phyloP scores from a whole-genome alignment of 106 monocot genomes.

The Dioscorea dumetorum region DNA sequence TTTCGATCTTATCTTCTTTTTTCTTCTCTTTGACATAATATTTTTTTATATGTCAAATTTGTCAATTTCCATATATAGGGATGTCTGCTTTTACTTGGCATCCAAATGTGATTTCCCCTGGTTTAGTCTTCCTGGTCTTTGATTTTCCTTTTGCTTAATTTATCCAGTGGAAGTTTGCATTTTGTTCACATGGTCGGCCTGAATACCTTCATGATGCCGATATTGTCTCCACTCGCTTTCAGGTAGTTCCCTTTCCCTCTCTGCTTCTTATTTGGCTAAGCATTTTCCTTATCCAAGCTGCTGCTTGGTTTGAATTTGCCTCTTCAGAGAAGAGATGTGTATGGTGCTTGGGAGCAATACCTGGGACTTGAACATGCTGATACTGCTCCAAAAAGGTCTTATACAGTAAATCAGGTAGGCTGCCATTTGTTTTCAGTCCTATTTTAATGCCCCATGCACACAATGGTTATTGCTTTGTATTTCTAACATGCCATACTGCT shows the following conservation, averaged over 20 bases:
- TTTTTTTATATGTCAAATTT: too few relatives aligned
- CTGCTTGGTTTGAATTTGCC: background rate
- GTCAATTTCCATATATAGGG: too few relatives aligned
- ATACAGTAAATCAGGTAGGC: conserved; percentile 64
- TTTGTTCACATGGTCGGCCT: conserved; percentile 77
- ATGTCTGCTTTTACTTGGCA: too few relatives aligned
- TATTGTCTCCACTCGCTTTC: conserved; percentile 63
- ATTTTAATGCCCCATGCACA: background rate
- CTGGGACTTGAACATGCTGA: conserved; percentile 94
- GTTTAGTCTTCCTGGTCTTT: background rate
- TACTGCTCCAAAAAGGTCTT: conserved; percentile 76
- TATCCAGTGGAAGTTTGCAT: conserved; percentile 93
- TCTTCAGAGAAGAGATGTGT: conserved; percentile 76
- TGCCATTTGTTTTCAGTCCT: too few relatives aligned
- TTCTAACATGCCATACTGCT: too few relatives aligned
- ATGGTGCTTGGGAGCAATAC: conserved; percentile 98
- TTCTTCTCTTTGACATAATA: too few relatives aligned
- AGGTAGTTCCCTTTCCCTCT: conserved; percentile 26
- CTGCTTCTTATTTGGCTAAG: background rate
- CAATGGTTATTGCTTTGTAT: too few relatives aligned
- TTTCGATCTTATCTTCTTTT: too few relatives aligned
- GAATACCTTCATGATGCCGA: conserved; percentile 93
- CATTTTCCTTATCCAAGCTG: background rate
- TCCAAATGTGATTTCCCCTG: too few relatives aligned
- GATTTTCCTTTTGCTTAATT: background rate